Base-by-base conservation (phyloP, 441 rosid genomes). In the Populus hybrid region DNA sequence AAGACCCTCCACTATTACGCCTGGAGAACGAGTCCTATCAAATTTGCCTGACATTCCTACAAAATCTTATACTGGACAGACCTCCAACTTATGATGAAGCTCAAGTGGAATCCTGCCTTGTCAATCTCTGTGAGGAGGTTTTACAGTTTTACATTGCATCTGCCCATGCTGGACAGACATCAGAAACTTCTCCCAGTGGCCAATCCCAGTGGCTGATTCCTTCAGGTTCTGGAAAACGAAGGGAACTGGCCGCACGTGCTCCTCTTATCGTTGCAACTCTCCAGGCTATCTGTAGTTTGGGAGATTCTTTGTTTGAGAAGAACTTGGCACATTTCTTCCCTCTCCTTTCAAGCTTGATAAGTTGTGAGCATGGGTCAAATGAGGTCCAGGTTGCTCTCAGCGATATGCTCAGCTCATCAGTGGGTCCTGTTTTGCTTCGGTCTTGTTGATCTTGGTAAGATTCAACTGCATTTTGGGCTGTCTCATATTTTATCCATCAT, bases 11-110 rank as follows among this genome's bases (percentile, higher is more conserved):
- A 10, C 82, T 97, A 2, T 81, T 97, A 26, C 98, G 99, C 72
- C 92, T 97, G 10, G 99, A 97, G 85, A 97, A 93, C 57, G 99
- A 97, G 85, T 92, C 98, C n/a, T 95, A 88, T 80, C 99, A 97
- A 77, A 91, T 95, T 79, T 91, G 99, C 85, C 93, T 97, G 74
- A 90, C 97, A 70, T 91, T 97, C 85, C 80, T 97, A 78, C 98
- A 94, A 84, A 91, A 95, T 83, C 92, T 95, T 26, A 77, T 90
- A 46, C 65, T 86, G 70, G 99, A 91, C 82, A 81, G 83, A 81
- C 92, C 89, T 75, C 77, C 86, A 38, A 76, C 84, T 77, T 88
- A 82, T 34, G 90, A 90, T 10, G 94, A 91, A 84, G 80, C 84
- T 1, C 86, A 86, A 83, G 91, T 91, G 74, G 98, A 95, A 78